A percentile compares a stretch with the other conserved stretches of the same genome.
Conservation (phyloP, 495 filamentous ascomycete species). For the Penicillium flavigenum region DNA sequence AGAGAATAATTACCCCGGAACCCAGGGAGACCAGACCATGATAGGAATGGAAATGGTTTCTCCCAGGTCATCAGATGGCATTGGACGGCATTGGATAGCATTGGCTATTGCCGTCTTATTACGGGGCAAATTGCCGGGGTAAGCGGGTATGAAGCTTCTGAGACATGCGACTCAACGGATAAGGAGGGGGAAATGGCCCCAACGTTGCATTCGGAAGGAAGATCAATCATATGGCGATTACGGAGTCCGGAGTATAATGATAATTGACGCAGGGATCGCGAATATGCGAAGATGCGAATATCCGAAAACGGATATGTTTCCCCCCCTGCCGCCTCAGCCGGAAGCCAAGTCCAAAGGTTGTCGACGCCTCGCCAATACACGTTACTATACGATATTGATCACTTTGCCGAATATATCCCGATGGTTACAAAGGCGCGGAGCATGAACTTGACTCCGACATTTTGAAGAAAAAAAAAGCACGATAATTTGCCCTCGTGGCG, state of each 20-base stretch:
- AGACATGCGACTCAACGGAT: conserved; percentile 4
- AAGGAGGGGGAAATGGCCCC: conserved; percentile 19
- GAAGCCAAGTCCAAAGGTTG: no score
- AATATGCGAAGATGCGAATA: no score
- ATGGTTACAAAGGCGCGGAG: conserved; percentile 7
- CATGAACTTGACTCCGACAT: conserved; percentile 13
- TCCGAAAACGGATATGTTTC: no score
- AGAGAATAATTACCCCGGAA: conserved; percentile 36
- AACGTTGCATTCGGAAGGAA: conserved; percentile 23
- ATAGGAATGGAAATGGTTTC: not conserved
- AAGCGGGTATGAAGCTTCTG: not conserved
- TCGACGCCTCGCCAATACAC: no score
- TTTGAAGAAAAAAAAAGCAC: not conserved
- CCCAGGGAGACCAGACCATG: not conserved
- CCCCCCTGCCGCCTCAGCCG: no score
- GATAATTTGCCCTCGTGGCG: conserved; percentile 3
- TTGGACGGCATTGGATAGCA: conserved; percentile 2
- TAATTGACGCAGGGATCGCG: no score
- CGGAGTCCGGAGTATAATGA: no score
- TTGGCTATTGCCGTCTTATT: conserved; percentile 15
- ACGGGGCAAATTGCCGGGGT: conserved; percentile 3
- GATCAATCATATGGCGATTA: no score
- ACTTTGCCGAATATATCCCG: not conserved
- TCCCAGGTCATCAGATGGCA: not conserved
- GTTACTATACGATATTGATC: no score